These are phyloP conservation scores for Flaveria sonorensis DNA, from an alignment of 129 eudicot genomes.

Conservation along the genomic window DNA sequence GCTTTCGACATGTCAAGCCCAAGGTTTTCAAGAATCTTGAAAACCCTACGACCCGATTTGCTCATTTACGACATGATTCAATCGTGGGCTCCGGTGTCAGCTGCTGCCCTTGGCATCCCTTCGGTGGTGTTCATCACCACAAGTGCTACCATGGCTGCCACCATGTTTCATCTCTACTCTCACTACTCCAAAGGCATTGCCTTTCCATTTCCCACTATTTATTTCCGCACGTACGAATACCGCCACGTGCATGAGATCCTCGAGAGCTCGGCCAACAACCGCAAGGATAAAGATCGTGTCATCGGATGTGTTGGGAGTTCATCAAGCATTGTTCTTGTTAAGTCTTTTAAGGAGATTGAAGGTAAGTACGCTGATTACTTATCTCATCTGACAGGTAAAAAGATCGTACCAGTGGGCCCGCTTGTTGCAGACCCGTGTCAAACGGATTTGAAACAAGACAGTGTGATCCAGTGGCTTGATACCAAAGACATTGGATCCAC, in stretches of 20 bases:
- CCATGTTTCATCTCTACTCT: constrained; percentile 25
- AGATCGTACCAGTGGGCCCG: constrained; percentile 2
- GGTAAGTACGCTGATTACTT: constrained; percentile 10
- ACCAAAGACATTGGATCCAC: constrained; percentile 4
- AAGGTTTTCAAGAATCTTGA: constrained; percentile 18
- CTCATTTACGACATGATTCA: constrained; percentile 37
- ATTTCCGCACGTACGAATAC: constrained; percentile 12
- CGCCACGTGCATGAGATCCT: constrained; percentile 1
- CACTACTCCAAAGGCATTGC: background rate
- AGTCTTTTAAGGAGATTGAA: constrained; percentile 21
- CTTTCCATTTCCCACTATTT: constrained; percentile 8
- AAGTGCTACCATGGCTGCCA: constrained; percentile 27
- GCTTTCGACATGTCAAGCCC: constrained; percentile 33
- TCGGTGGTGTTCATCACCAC: constrained; percentile 34
- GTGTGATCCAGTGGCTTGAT: constrained; percentile 31
- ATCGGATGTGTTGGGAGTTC: constrained; percentile 14
- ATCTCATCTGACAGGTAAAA: background rate
- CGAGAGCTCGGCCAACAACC: constrained; percentile 18
- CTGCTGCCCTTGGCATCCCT: constrained; percentile 25
- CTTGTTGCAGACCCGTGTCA: background rate
- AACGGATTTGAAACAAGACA: background rate
- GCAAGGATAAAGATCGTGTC: constrained; percentile 24
- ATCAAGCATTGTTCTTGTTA: constrained; percentile 18
- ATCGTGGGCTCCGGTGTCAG: constrained; percentile 31
- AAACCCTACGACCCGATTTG: constrained; percentile 34